Base-by-base conservation (phyloP, 139 green algal genomes). In the Picochlorum sp. region DNA sequence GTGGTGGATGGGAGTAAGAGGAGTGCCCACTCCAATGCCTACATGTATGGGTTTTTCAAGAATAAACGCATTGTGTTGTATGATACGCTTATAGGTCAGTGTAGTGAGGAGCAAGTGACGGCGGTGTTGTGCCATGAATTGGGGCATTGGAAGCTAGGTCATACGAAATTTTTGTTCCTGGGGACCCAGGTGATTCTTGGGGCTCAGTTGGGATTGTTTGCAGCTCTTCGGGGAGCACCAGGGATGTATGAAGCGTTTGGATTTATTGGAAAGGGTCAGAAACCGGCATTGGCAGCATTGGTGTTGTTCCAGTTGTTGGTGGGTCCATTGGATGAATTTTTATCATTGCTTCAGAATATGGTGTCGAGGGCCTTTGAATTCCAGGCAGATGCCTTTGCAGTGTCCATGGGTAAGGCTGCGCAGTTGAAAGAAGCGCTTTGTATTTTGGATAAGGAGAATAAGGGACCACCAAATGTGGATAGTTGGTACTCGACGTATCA, bases 51-150 rank as follows among this genome's bases (percentile, higher is more conserved):
- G 5, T 92, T 96, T 51, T 88, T 81, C 69, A 84, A 78, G 11
- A 96, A 95, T 81, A 97, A 97, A 81, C 83, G 91, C 30, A 96
- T 97, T 63, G 86, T 95, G 31, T 74, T 95, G 61, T 95, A 83
- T 74, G 88, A 95, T 82, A 95, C 88, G 2, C 80, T 95, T 1
- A 60, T 95, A 4, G 23, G 70, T 26, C 82, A 92, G 63, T 85
- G 69, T 60, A 75, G 30, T 38, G 72, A 93, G 71, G 81, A 88
- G 58, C 71, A 96, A 66, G 76, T 96, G 37, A 83, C 94, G 16
- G 90, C 88, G 4, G 87, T 96, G 41, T 75, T 97, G 37, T 91
- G 86, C 1, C 91, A 97, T 63, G 90, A 92, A 72, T 69, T 94
- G 21, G 78, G 66, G 24, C 57, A 76, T 59, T 57, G 37, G 26